Percentiles rank a stretch among this genome's conserved stretches.
These are phyloP conservation scores for Talaromyces amestolkiae DNA, from an alignment of 2,329 filamentous ascomycete species.

Conservation along the genomic window DNA sequence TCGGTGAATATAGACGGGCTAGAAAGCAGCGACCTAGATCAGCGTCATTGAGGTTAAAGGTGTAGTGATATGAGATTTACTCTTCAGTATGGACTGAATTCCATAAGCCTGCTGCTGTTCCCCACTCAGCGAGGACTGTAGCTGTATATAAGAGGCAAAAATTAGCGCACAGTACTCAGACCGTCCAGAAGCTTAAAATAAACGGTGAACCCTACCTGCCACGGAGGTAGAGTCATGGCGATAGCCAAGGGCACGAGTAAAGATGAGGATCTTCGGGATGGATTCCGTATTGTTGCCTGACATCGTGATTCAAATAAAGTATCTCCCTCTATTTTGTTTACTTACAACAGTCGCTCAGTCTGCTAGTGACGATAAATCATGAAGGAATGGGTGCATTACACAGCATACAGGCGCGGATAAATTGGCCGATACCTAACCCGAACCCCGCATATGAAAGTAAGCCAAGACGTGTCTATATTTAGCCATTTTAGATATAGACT, in stretches of 20 bases:
- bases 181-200: background rate
- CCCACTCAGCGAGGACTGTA: background rate
- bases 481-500: background rate
- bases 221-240: background rate
- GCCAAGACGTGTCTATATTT: background rate
- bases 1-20: background rate
- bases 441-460: background rate
- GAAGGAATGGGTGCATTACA: background rate
- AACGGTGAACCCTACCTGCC: background rate
- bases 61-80: background rate
- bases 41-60: background rate
- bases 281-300: background rate
- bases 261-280: background rate
- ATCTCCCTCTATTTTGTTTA: background rate
- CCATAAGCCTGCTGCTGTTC: background rate
- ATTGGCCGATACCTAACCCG: background rate
- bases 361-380: too few species aligned
- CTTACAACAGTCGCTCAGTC: too few species aligned
- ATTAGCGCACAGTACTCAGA: background rate
- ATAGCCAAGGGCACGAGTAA: background rate
- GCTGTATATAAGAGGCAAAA: background rate
- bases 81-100: background rate
- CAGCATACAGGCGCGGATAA: background rate
- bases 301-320: background rate
- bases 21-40: background rate